A percentile compares a stretch with the other conserved stretches of the same genome.
Conservation (phyloP, 164 flowering plant species). For the Vitis rupestris region DNA sequence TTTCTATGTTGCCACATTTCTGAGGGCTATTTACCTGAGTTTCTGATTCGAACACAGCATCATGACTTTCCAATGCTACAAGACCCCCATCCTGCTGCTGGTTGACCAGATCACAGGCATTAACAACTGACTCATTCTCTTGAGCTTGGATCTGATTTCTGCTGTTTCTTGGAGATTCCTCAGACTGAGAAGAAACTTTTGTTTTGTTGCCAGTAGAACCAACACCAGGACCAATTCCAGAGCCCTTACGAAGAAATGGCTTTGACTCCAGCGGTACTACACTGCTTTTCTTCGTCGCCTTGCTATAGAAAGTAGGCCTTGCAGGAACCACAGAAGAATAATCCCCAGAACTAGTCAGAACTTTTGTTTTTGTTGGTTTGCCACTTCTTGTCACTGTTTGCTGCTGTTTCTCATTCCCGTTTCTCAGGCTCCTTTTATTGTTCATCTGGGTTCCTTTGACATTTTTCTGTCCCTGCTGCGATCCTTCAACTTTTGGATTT, state of each 20-base stretch:
- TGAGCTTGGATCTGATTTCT: slow-evolving; percentile 24
- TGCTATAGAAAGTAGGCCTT: slow-evolving; percentile 57
- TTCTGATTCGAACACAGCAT: slow-evolving; percentile 34
- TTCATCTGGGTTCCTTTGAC: slow-evolving; percentile 28
- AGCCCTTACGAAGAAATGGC: slow-evolving; percentile 60
- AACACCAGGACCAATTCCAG: slow-evolving; percentile 40
- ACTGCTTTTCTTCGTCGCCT: slow-evolving; percentile 74
- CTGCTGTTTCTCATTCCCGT: slow-evolving; percentile 37
- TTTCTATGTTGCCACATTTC: slow-evolving; percentile 26
- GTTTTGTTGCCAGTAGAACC: slow-evolving; percentile 36
- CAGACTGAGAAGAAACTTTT: slow-evolving; percentile 33
- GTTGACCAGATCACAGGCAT: slow-evolving; percentile 19
- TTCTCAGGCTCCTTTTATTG: slow-evolving; percentile 28
- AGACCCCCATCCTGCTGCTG: slow-evolving; percentile 28
- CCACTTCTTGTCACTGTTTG: slow-evolving; percentile 27
- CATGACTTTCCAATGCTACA: slow-evolving; percentile 12
- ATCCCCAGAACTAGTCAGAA: slow-evolving; percentile 31
- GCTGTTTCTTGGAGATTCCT: slow-evolving; percentile 33
- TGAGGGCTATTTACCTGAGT: slow-evolving; percentile 23
- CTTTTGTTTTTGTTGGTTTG: slow-evolving; percentile 42
- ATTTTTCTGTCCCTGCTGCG: slow-evolving; percentile 33
- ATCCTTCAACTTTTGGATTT: slow-evolving; percentile 43
- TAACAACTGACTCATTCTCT: slow-evolving; percentile 35
- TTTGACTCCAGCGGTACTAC: slow-evolving; percentile 87
- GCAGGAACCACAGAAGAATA: slow-evolving; percentile 33